A percentile compares a stretch with the other conserved stretches of the same genome.
Evolutionary conservation across 192 early-diverging fungal species (phyloP).

Genomic region (Lunasporangiospora selenospora): DNA sequence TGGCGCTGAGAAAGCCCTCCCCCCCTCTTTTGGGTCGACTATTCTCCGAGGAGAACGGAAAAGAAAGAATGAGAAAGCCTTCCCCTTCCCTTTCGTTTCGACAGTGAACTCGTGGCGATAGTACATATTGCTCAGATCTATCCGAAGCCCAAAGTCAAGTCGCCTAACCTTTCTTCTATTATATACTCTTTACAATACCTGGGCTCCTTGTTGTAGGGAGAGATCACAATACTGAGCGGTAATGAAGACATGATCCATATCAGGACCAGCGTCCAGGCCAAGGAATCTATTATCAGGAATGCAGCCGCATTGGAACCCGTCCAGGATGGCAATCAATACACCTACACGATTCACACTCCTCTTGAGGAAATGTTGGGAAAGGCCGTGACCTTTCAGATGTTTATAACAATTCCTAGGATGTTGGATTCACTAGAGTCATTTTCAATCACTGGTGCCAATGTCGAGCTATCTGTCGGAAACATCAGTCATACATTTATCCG

Average conservation of each 20-base stretch:
- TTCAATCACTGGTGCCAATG: slow-evolving; percentile 19
- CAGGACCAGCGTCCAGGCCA: slow-evolving; percentile 39
- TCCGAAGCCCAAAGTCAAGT: no score
- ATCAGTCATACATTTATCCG: slow-evolving; percentile 44
- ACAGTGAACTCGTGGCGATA: no score
- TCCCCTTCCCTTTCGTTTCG: no score
- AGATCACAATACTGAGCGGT: slow-evolving; percentile 44
- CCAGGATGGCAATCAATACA: slow-evolving; percentile 39
- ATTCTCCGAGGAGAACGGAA: no score
- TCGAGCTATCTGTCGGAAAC: slow-evolving; percentile 38
- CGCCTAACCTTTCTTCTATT: no score
- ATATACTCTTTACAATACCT: no score
- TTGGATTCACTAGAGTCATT: slow-evolving; percentile 42
- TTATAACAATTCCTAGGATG: slow-evolving; percentile 31
- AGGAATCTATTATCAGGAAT: slow-evolving; percentile 29
- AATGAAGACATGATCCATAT: slow-evolving; percentile 46
- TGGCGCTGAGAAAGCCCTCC: no score
- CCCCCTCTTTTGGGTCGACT: no score
- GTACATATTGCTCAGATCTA: no score
- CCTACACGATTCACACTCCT: slow-evolving; percentile 43
- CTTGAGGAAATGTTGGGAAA: slow-evolving; percentile 32
- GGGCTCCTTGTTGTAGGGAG: slow-evolving; percentile 32
- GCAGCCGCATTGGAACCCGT: slow-evolving; percentile 39
- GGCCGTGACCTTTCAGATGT: slow-evolving; percentile 35
- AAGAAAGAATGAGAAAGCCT: no score